phyloP scores from a whole-genome alignment of 805 yeast species.

The Teunomyces barrocoloradensis region DNA sequence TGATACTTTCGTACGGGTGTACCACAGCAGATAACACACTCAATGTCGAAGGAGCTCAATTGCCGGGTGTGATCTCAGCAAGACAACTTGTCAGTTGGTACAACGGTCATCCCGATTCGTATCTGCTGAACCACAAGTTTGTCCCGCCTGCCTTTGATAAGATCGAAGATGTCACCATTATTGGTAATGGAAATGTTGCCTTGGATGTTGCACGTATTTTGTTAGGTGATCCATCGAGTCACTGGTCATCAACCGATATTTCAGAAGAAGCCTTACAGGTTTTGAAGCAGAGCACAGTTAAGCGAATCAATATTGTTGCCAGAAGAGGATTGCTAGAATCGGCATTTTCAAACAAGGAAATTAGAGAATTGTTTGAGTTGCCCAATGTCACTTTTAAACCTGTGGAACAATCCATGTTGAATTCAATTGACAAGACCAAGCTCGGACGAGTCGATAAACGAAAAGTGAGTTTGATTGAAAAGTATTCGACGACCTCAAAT shows the following conservation, averaged over 20 bases:
- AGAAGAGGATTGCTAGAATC: constrained; percentile 83
- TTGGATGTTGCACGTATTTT: constrained; percentile 83
- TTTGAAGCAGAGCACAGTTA: constrained; percentile 54
- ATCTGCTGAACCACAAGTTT: constrained; percentile 32
- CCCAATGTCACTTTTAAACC: constrained; percentile 43
- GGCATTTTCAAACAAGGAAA: constrained; percentile 89
- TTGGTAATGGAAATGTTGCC: constrained; percentile 98
- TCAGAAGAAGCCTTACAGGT: constrained; percentile 53
- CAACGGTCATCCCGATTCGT: constrained; percentile 75
- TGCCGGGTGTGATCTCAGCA: constrained; percentile 73
- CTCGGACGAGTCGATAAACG: constrained; percentile 60
- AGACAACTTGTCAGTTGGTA: constrained; percentile 94
- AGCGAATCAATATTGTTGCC: constrained; percentile 70
- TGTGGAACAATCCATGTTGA: constrained; percentile 31
- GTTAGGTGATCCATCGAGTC: constrained; percentile 51
- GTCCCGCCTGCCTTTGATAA: constrained; percentile 54
- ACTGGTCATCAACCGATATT: constrained; percentile 74
- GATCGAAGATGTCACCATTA: constrained; percentile 65
- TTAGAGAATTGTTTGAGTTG: constrained; percentile 76
- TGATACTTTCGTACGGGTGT: constrained; percentile 83
- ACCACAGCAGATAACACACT: constrained; percentile 51
- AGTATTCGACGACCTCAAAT: constrained; percentile 30
- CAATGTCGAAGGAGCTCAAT: constrained; percentile 56
- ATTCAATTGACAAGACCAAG: constrained; percentile 27
- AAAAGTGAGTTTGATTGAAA: constrained; percentile 59